Base-by-base conservation (phyloP, 192 early-diverging fungal genomes). In the Rhizoclosmatium sp. region DNA sequence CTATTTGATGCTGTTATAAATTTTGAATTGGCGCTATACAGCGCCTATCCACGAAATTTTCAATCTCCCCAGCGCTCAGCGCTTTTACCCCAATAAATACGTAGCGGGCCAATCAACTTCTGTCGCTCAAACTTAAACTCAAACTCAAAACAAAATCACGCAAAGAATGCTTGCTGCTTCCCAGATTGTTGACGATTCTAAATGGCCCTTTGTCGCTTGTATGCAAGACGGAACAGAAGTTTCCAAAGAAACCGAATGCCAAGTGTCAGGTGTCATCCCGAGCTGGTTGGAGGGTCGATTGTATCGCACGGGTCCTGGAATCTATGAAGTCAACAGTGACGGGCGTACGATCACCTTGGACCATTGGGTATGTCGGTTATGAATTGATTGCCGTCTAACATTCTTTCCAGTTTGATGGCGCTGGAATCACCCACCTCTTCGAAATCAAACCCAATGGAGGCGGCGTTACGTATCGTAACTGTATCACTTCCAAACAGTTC, bases 341-440 rank as follows among this genome's bases (percentile, higher is more conserved):
- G 45, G 47, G 16, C n/a, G 69, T 16, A 49, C 9, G 51, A 39
- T 71, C n/a, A 23, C 69, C 7, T 56, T 71, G 16, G 21, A 56
- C 21, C 69, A 71, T 56, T 71, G 69, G 69, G 69, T 71, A 56
- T 47, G 67, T 69, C 67, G 0, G 10, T 7, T 31, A 31, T 47
- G 14, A 39, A 40, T 0, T 49, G 48, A 21, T n/a, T 14, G 46
- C 23, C 12, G 62, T 41, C 12, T 0, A 2, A 68, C 2, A 31
- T 19, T 21, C 60, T 19, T 21, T 62, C 9, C 69, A 71, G 69
- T 71, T 71, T 40, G 69, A 71, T 58, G 69, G 69, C 21, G 40
- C 54, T 47, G 69, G 69, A 23, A 49, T 71, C 48, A 71, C 69
- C 48, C 69, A 71, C 51, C 47, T 56, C n/a, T 71, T 71, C 39